phyloP scores from a whole-genome alignment of 75 land plant species.

The Selaginella tamariscina region DNA sequence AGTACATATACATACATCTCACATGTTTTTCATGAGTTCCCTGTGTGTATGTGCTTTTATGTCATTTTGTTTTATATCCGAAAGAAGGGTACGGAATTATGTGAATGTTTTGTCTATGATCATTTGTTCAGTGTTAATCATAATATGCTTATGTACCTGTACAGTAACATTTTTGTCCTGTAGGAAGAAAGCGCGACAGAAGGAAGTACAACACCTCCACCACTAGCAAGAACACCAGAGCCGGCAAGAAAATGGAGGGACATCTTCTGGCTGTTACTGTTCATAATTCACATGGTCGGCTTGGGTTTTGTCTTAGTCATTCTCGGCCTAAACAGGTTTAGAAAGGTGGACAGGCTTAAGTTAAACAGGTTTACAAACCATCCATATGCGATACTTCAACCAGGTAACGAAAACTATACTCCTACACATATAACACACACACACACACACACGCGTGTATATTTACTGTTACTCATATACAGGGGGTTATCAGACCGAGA shows the following conservation, averaged over 20 bases:
- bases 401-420: too few relatives aligned
- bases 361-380: constrained; percentile 32
- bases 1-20: too few relatives aligned
- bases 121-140: too few relatives aligned
- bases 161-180: background rate
- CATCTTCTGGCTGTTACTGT: constrained; percentile 61
- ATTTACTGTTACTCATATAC: too few relatives aligned
- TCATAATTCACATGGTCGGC: constrained; percentile 43
- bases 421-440: too few relatives aligned
- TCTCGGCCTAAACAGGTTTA: constrained; percentile 53
- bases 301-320: constrained; percentile 46
- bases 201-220: constrained; percentile 27
- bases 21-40: too few relatives aligned
- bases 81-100: too few relatives aligned
- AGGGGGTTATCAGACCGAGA: constrained; percentile 49
- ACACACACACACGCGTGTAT: too few relatives aligned
- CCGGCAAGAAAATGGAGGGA: constrained; percentile 51
- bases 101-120: too few relatives aligned
- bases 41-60: too few relatives aligned
- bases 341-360: constrained; percentile 43
- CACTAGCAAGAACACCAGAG: constrained; percentile 22
- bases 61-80: too few relatives aligned
- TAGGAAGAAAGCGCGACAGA: constrained; percentile 16
- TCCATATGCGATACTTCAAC: constrained; percentile 4
- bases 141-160: too few relatives aligned